These are phyloP conservation scores for Colletotrichum musae DNA, from an alignment of 2,329 filamentous ascomycete genomes.

Conservation along the genomic window DNA sequence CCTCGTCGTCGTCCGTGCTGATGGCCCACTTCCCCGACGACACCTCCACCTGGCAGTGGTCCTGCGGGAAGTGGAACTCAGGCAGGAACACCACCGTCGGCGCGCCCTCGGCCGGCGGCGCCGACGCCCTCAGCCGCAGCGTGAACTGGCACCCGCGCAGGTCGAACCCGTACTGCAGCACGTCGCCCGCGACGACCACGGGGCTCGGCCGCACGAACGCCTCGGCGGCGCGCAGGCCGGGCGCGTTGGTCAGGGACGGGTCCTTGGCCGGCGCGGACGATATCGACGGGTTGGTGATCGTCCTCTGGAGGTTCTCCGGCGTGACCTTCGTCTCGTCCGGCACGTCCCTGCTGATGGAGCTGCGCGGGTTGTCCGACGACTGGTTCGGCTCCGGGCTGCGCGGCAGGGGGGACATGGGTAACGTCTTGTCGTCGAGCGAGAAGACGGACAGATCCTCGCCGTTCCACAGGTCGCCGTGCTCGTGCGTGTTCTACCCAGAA, in stretches of 20 bases:
- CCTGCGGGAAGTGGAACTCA: conserved; percentile 90
- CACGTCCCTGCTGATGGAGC: conserved; percentile 52
- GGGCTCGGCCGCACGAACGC: conserved; percentile 92
- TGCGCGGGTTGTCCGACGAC: conserved; percentile 39
- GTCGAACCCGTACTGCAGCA: conserved; percentile 85
- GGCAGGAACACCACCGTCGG: conserved; percentile 91
- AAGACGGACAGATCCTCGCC: conserved; percentile 95
- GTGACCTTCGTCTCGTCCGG: conserved; percentile 74
- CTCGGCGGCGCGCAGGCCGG: conserved; percentile 90
- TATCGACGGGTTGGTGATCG: conserved; percentile 78
- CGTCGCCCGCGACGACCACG: conserved; percentile 79
- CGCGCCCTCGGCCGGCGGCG: conserved; percentile 67
- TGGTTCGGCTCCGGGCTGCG: conserved; percentile 53
- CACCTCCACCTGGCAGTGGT: conserved; percentile 79
- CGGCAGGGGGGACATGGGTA: conserved; percentile 67
- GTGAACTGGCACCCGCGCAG: conserved; percentile 83
- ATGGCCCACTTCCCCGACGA: conserved; percentile 94
- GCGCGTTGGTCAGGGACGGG: conserved; percentile 72
- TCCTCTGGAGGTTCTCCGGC: conserved; percentile 81
- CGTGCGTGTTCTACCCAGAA: conserved; percentile 79
- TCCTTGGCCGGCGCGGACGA: conserved; percentile 69
- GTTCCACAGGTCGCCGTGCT: conserved; percentile 95
- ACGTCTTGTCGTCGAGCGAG: conserved; percentile 82
- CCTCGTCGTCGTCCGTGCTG: conserved; percentile 78
- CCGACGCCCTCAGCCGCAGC: conserved; percentile 75